A percentile compares a stretch with the other conserved stretches of the same genome.
Conservation (phyloP, 2,329 filamentous ascomycete species). For the Pseudomassariella vexata region DNA sequence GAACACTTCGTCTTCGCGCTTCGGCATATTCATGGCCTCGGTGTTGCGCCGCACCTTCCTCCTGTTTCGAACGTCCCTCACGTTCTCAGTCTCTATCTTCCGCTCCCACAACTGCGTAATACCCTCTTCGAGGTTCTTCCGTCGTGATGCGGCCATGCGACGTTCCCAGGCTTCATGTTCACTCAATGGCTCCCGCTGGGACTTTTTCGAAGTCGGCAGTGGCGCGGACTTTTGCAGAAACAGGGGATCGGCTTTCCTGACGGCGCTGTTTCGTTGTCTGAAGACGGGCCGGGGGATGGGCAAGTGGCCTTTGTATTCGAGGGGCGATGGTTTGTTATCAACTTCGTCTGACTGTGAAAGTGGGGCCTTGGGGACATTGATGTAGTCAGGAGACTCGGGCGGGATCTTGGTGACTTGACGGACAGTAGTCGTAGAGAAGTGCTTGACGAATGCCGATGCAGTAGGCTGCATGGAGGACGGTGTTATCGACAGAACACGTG, state of each 20-base stretch:
- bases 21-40: constrained; percentile 52
- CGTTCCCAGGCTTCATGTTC: constrained; percentile 57
- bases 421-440: constrained; percentile 5
- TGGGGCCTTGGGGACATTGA: constrained; percentile 72
- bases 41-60: constrained; percentile 42
- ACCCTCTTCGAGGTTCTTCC: constrained; percentile 66
- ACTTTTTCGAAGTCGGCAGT: constrained; percentile 36
- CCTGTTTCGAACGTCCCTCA: constrained; percentile 31
- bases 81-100: constrained; percentile 41
- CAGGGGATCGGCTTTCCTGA: constrained; percentile 50
- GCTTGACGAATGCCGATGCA: constrained; percentile 4
- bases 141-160: constrained; percentile 65
- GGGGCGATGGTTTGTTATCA: constrained; percentile 32
- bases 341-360: constrained; percentile 52
- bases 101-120: constrained; percentile 64
- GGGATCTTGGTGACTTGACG: constrained; percentile 41
- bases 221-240: constrained; percentile 60
- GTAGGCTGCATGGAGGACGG: neutral
- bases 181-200: constrained; percentile 28
- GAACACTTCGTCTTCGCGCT: constrained; percentile 69
- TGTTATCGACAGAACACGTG: constrained; percentile 1
- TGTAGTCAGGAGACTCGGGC: constrained; percentile 83
- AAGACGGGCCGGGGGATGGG: constrained; percentile 83
- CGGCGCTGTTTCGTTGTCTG: constrained; percentile 43
- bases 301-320: constrained; percentile 64